Conservation (phyloP, 1,284 basidiomycete species). For the Ceratobasidium sp. region DNA sequence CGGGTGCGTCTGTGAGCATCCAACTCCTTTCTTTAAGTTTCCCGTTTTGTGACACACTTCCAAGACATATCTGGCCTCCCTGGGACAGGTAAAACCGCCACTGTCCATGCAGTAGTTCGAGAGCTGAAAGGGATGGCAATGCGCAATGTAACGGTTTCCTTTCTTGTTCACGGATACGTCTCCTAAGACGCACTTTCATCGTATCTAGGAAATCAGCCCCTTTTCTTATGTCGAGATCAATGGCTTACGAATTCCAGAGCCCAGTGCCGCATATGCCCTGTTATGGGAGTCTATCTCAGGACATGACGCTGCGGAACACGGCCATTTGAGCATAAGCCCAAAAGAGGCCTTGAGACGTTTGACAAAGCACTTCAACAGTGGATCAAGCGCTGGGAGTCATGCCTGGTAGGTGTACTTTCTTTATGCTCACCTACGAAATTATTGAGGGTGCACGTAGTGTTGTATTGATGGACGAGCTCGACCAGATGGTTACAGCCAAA, state of each 20-base stretch:
- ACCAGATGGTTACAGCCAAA: slow-evolving; percentile 94
- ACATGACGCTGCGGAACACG: slow-evolving; percentile 68
- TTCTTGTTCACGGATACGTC: background rate
- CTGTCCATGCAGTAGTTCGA: slow-evolving; percentile 90
- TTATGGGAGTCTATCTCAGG: slow-evolving; percentile 91
- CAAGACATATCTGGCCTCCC: slow-evolving; percentile 96
- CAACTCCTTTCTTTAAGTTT: slow-evolving; percentile 19
- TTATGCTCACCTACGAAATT: background rate
- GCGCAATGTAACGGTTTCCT: slow-evolving; percentile 65
- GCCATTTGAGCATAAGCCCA: slow-evolving; percentile 70
- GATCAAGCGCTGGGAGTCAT: slow-evolving; percentile 47
- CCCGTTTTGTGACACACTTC: background rate
- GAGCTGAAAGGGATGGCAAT: slow-evolving; percentile 89
- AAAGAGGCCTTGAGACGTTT: slow-evolving; percentile 78
- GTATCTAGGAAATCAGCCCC: slow-evolving; percentile 80
- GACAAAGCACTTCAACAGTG: slow-evolving; percentile 68
- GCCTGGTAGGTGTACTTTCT: slow-evolving; percentile 42
- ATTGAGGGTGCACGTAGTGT: slow-evolving; percentile 65
- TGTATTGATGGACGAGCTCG: slow-evolving; percentile 97
- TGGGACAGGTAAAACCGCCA: slow-evolving; percentile 98
- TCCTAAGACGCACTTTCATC: background rate
- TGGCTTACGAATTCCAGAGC: slow-evolving; percentile 91
- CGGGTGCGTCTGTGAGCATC: slow-evolving; percentile 88
- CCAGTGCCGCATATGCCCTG: slow-evolving; percentile 84
- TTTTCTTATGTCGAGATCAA: slow-evolving; percentile 99